These are phyloP conservation scores for sunflower (Helianthus annuus) DNA, from an alignment of 129 eudicot genomes.

Conservation along the genomic window DNA sequence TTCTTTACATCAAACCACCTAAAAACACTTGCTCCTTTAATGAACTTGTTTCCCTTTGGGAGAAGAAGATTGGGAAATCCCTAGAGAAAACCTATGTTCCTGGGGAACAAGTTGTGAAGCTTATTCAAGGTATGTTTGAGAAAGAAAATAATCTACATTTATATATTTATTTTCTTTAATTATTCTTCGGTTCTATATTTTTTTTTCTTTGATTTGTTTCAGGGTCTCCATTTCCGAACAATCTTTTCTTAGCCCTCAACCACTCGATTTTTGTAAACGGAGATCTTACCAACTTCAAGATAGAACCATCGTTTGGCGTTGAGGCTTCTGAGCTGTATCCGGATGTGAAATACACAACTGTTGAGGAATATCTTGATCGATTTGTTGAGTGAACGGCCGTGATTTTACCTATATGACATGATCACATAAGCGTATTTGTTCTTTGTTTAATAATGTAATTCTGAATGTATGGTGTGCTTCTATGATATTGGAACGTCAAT, in stretches of 20 bases:
- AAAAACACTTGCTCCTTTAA: constrained; percentile 59
- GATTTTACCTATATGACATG: constrained; percentile 1
- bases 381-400: constrained; percentile 43
- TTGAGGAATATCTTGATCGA: constrained; percentile 65
- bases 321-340: constrained; percentile 90
- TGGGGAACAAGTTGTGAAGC: constrained; percentile 60
- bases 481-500: constrained; percentile 15
- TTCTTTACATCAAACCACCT: constrained; percentile 61
- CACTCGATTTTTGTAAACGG: constrained; percentile 70
- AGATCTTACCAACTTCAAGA: constrained; percentile 60
- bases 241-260: constrained; percentile 48
- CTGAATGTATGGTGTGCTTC: constrained; percentile 6
- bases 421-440: not conserved
- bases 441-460: not conserved
- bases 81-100: constrained; percentile 55
- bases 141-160: not conserved
- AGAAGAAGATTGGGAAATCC: constrained; percentile 69
- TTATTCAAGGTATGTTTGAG: constrained; percentile 51
- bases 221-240: constrained; percentile 51
- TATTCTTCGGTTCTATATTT: not conserved
- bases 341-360: constrained; percentile 71
- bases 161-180: not conserved
- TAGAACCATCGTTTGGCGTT: constrained; percentile 61
- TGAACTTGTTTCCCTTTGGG: constrained; percentile 76
- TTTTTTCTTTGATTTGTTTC: constrained; percentile 21